A percentile compares a stretch with the other conserved stretches of the same genome.
Evolutionary conservation across 768 basidiomycete genomes (phyloP).

Genomic region (Mycena albidolilacea): DNA sequence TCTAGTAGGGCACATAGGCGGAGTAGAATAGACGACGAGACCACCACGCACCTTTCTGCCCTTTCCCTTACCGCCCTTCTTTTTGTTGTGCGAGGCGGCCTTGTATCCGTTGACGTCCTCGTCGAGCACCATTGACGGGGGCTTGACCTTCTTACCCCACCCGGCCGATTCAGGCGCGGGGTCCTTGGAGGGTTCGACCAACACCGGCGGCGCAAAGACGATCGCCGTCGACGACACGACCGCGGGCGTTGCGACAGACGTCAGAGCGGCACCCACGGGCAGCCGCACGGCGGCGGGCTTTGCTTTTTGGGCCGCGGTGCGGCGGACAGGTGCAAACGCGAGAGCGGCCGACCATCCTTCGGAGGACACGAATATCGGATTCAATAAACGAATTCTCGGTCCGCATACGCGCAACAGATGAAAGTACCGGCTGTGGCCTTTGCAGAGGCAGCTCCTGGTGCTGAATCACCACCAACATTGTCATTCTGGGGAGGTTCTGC

Average conservation of each 20-base stretch:
- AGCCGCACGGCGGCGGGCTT: slow-evolving; percentile 68
- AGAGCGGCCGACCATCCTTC: slow-evolving; percentile 93
- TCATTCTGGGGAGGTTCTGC: slow-evolving; percentile 48
- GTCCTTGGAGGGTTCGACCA: slow-evolving; percentile 53
- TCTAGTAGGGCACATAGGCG: slow-evolving; percentile 31
- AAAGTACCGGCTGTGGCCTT: slow-evolving; percentile 73
- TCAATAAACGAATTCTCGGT: slow-evolving; percentile 72
- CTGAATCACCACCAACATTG: slow-evolving; percentile 44
- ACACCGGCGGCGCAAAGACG: slow-evolving; percentile 44
- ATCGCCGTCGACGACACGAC: slow-evolving; percentile 52
- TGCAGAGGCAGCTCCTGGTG: slow-evolving; percentile 49
- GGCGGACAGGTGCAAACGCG: slow-evolving; percentile 88
- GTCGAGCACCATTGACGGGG: slow-evolving; percentile 91
- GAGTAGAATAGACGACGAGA: slow-evolving; percentile 18
- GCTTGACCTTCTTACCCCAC: slow-evolving; percentile 93
- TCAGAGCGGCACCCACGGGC: slow-evolving; percentile 74
- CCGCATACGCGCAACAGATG: slow-evolving; percentile 62
- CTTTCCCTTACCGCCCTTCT: slow-evolving; percentile 65
- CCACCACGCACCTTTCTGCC: slow-evolving; percentile 70
- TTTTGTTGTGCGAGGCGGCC: slow-evolving; percentile 66
- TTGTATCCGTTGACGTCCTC: slow-evolving; percentile 92
- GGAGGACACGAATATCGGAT: slow-evolving; percentile 56
- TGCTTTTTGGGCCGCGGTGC: slow-evolving; percentile 69
- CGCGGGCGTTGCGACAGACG: slow-evolving; percentile 43
- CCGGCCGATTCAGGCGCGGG: slow-evolving; percentile 64